Evolutionary conservation across 2,329 filamentous ascomycete species (phyloP).

Genomic region (Lithohypha guttulata): DNA sequence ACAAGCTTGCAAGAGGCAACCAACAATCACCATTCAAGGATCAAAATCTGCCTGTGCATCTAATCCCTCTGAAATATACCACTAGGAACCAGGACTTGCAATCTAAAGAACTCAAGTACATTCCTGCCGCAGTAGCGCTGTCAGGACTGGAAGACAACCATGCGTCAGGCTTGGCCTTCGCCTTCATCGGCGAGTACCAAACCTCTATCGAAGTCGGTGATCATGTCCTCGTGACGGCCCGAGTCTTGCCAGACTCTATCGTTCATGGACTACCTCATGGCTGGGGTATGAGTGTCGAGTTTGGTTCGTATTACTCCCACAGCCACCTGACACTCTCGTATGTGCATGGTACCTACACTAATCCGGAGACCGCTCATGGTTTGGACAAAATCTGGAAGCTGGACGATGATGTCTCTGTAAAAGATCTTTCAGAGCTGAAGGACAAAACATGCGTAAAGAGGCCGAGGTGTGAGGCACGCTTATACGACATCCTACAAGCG

Average conservation of each 20-base stretch:
- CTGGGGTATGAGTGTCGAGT: not conserved
- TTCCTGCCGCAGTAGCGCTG: not conserved
- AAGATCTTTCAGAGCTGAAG: not conserved
- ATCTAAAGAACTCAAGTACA: not conserved
- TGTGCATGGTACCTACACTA: conserved; percentile 2
- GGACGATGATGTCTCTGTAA: conserved; percentile 2
- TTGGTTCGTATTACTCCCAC: not conserved
- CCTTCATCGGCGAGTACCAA: conserved; percentile 7
- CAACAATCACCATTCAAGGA: not conserved
- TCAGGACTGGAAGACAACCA: not conserved
- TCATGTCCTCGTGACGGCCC: conserved; percentile 3
- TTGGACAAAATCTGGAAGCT: conserved; percentile 4
- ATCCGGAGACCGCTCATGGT: not conserved
- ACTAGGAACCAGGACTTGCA: too few species aligned
- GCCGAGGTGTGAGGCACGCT: not conserved
- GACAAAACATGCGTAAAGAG: not conserved
- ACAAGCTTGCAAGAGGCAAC: not conserved
- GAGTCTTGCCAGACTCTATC: not conserved
- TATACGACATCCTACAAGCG: not conserved
- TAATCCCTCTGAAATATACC: not conserved
- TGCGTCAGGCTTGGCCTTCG: conserved; percentile 4
- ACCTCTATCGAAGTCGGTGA: conserved; percentile 1
- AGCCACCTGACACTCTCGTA: conserved; percentile 2
- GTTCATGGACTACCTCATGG: not conserved
- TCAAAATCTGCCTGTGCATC: not conserved